These are phyloP conservation scores for Starmerella cellae DNA, from an alignment of 805 yeast species.

Conservation along the genomic window DNA sequence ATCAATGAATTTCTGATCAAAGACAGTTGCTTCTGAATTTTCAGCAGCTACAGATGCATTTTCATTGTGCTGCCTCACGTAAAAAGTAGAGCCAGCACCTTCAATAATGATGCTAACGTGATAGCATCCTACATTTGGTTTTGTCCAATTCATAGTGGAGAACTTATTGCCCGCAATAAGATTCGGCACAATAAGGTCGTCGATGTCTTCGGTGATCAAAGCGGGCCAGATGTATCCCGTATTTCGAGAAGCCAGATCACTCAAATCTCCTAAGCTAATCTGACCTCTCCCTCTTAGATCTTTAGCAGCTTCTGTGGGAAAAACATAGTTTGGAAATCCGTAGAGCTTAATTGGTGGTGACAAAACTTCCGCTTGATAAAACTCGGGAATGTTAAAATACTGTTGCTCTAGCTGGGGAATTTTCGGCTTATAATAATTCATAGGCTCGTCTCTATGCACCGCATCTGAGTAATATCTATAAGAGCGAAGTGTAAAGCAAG, in stretches of 20 bases:
- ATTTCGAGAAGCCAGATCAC: background rate
- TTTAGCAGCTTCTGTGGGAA: background rate
- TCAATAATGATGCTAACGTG: slow-evolving; percentile 3
- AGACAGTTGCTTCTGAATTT: background rate
- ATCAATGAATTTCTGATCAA: slow-evolving; percentile 1
- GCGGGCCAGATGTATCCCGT: background rate
- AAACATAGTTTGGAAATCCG: background rate
- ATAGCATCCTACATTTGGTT: background rate
- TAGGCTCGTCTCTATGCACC: background rate
- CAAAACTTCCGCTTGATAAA: slow-evolving; percentile 4
- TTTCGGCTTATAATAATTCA: no score
- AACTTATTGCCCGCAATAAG: slow-evolving; percentile 9
- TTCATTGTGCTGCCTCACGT: no score
- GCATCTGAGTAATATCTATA: background rate
- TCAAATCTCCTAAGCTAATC: background rate
- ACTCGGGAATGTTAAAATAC: slow-evolving; percentile 9
- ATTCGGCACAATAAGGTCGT: slow-evolving; percentile 10
- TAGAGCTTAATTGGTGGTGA: background rate
- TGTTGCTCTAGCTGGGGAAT: background rate
- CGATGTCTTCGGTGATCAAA: slow-evolving; percentile 7
- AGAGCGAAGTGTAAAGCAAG: background rate
- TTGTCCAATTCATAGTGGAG: background rate
- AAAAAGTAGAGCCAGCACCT: slow-evolving; percentile 12
- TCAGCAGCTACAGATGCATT: background rate
- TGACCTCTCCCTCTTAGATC: background rate